Base-by-base conservation (phyloP, 768 basidiomycete genomes). In the Tricholoma terreum region DNA sequence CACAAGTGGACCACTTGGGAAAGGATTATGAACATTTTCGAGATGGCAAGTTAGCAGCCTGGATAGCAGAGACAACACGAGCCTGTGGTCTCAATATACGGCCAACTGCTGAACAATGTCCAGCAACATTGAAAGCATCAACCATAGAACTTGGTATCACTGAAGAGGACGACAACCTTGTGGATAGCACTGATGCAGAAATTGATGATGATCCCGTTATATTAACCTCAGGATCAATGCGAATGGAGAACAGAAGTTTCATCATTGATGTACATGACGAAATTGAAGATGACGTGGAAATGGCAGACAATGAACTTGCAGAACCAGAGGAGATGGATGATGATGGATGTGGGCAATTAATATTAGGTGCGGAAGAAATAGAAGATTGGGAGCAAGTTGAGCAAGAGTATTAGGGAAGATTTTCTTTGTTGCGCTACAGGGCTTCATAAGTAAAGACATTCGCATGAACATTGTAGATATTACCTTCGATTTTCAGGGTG, bases 1-100 rank as follows among this genome's bases (percentile, higher is more conserved):
- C 56, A 10, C 14, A 30, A 10, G 24, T 46, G 11, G 62, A 68
- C 52, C 51, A 66, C 15, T 62, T 66, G 27, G 53, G 46, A 6
- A 12, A 30, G 12, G 64, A 64, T 1, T 42, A 60, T 7, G 33
- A 51, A 10, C 62, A 60, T 36, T 57, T 68, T 21, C 52, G 43
- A 2, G 31, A 46, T 14, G 62, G 66, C 4, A 53, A 50, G 22
- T 54, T 65, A 9, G 24, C 24, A 30, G 15, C 45, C 2, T 46
- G 45, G 45, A 46, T 46, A 46, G 19, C 4, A n/a, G 45, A 15
- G 27, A 46, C 27, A 2, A 46, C 6, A 1, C 4, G 45, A 14
- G 45, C 45, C 9, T 7, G 14, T 7, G 6, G 6, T 7, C 45
- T 46, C 24, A 5, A 46, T 46, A 1, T 0, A 27, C 45, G 27